phyloP scores from a whole-genome alignment of 1,284 basidiomycete genomes.

The Heliocybe sulcata region DNA sequence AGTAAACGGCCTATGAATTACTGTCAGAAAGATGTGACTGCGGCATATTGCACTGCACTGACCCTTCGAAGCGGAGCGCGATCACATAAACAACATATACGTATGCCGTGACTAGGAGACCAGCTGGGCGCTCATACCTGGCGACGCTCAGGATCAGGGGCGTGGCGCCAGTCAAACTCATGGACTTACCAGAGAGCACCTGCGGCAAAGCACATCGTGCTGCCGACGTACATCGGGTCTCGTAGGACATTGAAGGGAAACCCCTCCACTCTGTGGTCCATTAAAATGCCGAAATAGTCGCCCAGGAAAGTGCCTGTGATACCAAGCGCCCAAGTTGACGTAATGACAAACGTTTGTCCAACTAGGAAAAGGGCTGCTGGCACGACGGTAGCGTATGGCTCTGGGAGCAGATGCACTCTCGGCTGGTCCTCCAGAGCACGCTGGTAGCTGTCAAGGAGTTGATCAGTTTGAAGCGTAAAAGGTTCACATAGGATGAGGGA shows the following conservation, averaged over 20 bases:
- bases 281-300: conserved; percentile 98
- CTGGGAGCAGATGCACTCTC: conserved; percentile 42
- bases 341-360: conserved; percentile 80
- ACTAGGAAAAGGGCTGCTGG: conserved; percentile 61
- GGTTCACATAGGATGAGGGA: conserved; percentile 1
- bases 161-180: background rate
- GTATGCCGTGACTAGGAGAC: conserved; percentile 67
- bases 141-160: background rate
- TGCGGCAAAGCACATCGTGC: conserved; percentile 81
- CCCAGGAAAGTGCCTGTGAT: conserved; percentile 94
- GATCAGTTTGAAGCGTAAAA: background rate
- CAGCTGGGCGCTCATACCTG: conserved; percentile 80
- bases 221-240: conserved; percentile 96
- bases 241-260: conserved; percentile 95
- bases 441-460: conserved; percentile 47
- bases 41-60: conserved; percentile 18
- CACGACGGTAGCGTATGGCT: conserved; percentile 50
- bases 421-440: conserved; percentile 73
- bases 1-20: conserved; percentile 59
- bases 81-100: conserved; percentile 81
- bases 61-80: conserved; percentile 87
- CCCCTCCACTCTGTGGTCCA: conserved; percentile 79
- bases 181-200: conserved; percentile 70
- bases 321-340: conserved; percentile 88
- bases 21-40: conserved; percentile 6